These are phyloP conservation scores for Aspergillus fischeri DNA, from an alignment of 2,329 filamentous ascomycete genomes.

Conservation along the genomic window DNA sequence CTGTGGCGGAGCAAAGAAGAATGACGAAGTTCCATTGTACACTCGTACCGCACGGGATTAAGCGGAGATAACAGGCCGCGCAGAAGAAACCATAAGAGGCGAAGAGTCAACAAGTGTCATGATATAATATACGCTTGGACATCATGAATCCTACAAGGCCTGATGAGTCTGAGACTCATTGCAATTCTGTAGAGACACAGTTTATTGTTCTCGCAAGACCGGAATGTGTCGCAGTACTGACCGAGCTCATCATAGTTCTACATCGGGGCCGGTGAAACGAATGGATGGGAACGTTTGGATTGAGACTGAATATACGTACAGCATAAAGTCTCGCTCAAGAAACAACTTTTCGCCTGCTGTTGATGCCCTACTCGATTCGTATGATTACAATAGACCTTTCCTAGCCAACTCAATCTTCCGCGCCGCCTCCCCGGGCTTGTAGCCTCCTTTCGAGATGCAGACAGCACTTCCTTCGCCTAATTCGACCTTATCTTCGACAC, in stretches of 20 bases:
- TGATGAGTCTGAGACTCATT: neutral
- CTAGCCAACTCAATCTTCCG: constrained; percentile 49
- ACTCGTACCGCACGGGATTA: constrained; percentile 21
- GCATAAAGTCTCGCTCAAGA: neutral
- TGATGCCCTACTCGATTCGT: neutral
- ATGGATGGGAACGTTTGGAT: neutral
- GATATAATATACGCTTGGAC: neutral
- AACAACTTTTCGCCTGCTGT: neutral
- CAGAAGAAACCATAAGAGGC: neutral
- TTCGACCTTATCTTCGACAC: constrained; percentile 72
- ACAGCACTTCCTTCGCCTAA: constrained; percentile 47
- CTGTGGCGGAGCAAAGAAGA: constrained; percentile 2
- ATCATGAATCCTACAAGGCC: neutral
- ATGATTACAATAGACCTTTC: constrained; percentile 44
- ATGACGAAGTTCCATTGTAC: constrained; percentile 5
- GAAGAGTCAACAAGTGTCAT: neutral
- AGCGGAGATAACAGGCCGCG: constrained; percentile 25
- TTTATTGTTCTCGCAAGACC: neutral
- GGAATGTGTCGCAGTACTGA: neutral
- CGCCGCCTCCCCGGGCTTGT: constrained; percentile 42
- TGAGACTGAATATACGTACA: neutral
- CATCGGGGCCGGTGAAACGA: neutral
- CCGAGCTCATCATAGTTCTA: neutral
- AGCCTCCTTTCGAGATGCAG: constrained; percentile 48
- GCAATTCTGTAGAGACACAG: neutral